These are phyloP conservation scores for Rostrohypoxylon terebratum DNA, from an alignment of 495 filamentous ascomycete species.

Conservation along the genomic window DNA sequence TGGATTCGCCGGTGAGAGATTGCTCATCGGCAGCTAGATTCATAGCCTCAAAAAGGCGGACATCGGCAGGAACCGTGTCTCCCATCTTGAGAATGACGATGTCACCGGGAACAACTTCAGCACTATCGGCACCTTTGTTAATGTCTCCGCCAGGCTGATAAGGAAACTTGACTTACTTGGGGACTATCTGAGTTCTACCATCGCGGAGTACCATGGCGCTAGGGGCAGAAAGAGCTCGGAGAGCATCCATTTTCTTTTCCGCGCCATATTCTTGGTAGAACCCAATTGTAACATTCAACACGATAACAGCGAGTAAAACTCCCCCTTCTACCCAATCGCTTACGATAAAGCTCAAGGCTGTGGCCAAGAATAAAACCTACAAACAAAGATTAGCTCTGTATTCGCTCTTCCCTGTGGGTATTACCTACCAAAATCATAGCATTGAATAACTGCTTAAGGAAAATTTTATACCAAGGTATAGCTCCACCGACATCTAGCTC, in stretches of 20 bases:
- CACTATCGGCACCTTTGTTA: conserved; percentile 58
- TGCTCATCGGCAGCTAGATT: conserved; percentile 79
- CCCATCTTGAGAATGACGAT: conserved; percentile 83
- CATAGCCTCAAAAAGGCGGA: conserved; percentile 80
- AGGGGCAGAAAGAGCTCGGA: conserved; percentile 81
- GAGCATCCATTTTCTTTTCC: conserved; percentile 86
- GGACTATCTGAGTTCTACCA: conserved; percentile 71
- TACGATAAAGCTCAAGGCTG: conserved; percentile 84
- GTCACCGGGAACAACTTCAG: conserved; percentile 84
- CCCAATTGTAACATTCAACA: conserved; percentile 81
- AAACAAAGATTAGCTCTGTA: conserved; percentile 24
- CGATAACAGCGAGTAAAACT: conserved; percentile 82
- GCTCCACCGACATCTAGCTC: conserved; percentile 71
- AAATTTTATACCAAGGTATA: conserved; percentile 72
- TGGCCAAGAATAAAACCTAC: conserved; percentile 84
- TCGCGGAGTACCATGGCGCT: conserved; percentile 81
- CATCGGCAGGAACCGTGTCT: conserved; percentile 83
- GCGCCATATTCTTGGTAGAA: conserved; percentile 88
- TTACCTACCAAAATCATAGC: conserved; percentile 72
- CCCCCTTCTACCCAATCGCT: conserved; percentile 85
- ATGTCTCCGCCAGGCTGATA: background rate
- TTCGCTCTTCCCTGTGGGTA: background rate
- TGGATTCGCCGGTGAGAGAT: conserved; percentile 76
- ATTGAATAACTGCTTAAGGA: conserved; percentile 74
- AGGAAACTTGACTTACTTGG: conserved; percentile 58